Evolutionary conservation across 306 rosid species (phyloP).

Genomic region (Acacia melanoxylon): DNA sequence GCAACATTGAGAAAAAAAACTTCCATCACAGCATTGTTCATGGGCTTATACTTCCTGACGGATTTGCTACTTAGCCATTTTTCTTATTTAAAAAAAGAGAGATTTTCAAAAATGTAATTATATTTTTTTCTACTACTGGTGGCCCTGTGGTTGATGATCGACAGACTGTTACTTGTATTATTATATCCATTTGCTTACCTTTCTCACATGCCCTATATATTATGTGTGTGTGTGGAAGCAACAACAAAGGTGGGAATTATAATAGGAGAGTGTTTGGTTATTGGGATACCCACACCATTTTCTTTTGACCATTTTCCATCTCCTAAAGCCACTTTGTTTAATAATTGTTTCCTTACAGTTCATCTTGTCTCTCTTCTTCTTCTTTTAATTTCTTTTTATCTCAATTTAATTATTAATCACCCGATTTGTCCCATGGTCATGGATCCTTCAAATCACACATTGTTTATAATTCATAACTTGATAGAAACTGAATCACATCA

Average conservation of each 20-base stretch:
- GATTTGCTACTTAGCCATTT: no score
- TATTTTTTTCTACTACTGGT: neutral
- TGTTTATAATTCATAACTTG: neutral
- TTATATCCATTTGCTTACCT: conserved; percentile 27
- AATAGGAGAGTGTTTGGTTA: neutral
- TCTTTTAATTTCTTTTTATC: neutral
- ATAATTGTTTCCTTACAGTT: neutral
- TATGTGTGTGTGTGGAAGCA: neutral
- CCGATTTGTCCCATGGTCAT: neutral
- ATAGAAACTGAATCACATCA: neutral
- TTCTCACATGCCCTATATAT: conserved; percentile 28
- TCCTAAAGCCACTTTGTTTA: neutral
- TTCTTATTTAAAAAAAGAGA: no score
- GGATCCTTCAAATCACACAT: neutral
- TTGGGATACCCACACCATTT: conserved; percentile 27
- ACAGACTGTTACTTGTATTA: conserved; percentile 31
- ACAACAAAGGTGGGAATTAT: neutral
- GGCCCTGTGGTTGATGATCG: neutral
- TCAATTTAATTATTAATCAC: neutral
- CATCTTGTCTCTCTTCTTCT: neutral
- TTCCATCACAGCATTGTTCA: no score
- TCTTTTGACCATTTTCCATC: conserved; percentile 1
- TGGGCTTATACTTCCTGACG: no score
- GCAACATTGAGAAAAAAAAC: no score
- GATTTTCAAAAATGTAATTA: neutral